A percentile compares a stretch with the other conserved stretches of the same genome.
These are phyloP conservation scores for Prunus fruticosa DNA, from an alignment of 306 rosid species.

Conservation along the genomic window DNA sequence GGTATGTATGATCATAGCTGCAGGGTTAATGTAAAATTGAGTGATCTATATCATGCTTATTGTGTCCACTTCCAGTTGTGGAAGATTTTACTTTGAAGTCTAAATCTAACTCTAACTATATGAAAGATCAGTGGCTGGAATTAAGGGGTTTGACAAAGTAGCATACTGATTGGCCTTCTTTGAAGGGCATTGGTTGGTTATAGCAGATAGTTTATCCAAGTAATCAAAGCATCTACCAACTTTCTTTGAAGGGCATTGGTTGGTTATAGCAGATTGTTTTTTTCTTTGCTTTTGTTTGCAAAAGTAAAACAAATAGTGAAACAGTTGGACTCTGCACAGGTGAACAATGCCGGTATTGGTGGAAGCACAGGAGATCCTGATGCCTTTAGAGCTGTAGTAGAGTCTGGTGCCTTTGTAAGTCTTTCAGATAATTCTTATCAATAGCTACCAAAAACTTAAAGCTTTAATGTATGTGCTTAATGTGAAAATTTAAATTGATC, in stretches of 20 bases:
- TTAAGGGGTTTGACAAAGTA: background rate
- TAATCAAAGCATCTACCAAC: too few species aligned
- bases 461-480: background rate
- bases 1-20: slow-evolving; percentile 28
- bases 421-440: background rate
- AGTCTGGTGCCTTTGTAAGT: background rate
- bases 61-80: background rate
- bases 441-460: background rate
- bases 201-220: background rate
- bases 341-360: slow-evolving; percentile 51
- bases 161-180: background rate
- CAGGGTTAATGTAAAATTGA: too few species aligned
- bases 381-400: slow-evolving; percentile 10
- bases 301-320: background rate
- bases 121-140: too few species aligned
- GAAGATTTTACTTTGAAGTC: background rate
- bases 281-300: background rate
- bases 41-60: background rate
- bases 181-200: too few species aligned
- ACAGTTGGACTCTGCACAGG: slow-evolving; percentile 17
- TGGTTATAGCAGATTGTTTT: too few species aligned
- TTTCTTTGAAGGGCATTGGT: too few species aligned
- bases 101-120: too few species aligned
- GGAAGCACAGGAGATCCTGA: slow-evolving; percentile 30
- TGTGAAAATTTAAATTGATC: background rate